These are phyloP conservation scores for Panicum virgatum DNA, from an alignment of 202 grass and related monocot genomes.

Conservation along the genomic window DNA sequence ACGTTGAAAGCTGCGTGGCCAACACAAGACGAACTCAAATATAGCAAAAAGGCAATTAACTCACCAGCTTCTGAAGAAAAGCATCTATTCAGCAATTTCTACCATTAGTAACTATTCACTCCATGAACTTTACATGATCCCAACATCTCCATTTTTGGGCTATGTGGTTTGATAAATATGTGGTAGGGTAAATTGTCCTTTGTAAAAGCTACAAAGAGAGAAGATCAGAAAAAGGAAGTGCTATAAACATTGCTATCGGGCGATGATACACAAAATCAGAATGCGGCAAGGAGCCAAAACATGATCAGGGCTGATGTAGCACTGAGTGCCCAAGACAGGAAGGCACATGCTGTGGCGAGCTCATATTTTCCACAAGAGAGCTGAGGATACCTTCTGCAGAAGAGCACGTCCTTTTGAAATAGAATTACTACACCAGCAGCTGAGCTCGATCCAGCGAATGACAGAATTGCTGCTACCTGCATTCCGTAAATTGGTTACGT, in stretches of 20 bases:
- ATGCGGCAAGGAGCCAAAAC: constrained; percentile 76
- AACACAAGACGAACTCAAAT: not conserved
- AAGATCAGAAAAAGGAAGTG: not conserved
- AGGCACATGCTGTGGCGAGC: constrained; percentile 67
- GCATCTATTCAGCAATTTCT: constrained; percentile 14
- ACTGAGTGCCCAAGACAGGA: constrained; percentile 73
- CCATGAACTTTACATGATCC: constrained; percentile 31
- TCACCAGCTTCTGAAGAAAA: constrained; percentile 8
- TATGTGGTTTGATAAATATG: constrained; percentile 20
- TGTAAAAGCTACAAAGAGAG: constrained; percentile 26
- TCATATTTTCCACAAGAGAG: constrained; percentile 63
- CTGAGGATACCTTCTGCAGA: constrained; percentile 68
- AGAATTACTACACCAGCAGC: constrained; percentile 76
- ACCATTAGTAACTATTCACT: constrained; percentile 32
- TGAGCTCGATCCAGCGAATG: constrained; percentile 75
- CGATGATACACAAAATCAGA: constrained; percentile 43
- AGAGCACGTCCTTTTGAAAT: constrained; percentile 69
- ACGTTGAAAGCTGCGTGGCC: not conserved
- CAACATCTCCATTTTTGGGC: constrained; percentile 19
- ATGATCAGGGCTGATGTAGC: constrained; percentile 77
- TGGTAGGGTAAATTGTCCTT: constrained; percentile 13
- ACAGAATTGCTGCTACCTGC: constrained; percentile 77
- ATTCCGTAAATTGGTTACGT: constrained; percentile 12
- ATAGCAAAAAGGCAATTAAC: not conserved
- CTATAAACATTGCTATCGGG: constrained; percentile 42